phyloP scores from a whole-genome alignment of 495 filamentous ascomycete genomes.

The Letharia columbiana region DNA sequence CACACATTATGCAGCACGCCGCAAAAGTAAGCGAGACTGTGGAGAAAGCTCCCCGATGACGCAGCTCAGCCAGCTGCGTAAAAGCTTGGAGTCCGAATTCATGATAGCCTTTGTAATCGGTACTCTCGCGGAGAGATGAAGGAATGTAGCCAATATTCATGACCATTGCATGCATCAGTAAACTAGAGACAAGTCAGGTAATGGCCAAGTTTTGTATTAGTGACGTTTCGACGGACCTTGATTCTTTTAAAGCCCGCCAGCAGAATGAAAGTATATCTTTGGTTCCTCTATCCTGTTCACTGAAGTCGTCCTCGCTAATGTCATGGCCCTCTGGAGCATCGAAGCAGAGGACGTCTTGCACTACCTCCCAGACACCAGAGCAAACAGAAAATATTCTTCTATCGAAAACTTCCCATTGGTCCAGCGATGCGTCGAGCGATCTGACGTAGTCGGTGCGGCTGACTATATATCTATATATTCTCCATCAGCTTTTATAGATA shows the following conservation, averaged over 20 bases:
- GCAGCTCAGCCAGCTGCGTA: constrained; percentile 67
- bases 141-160: constrained; percentile 34
- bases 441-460: constrained; percentile 25
- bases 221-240: constrained; percentile 49
- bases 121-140: constrained; percentile 24
- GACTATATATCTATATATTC: constrained; percentile 29
- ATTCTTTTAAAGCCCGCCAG: constrained; percentile 86
- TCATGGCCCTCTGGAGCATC: constrained; percentile 87
- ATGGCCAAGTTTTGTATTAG: not conserved
- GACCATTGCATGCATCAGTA: constrained; percentile 19
- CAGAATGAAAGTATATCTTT: constrained; percentile 89
- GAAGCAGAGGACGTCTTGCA: constrained; percentile 70
- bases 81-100: constrained; percentile 64
- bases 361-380: constrained; percentile 60
- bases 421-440: constrained; percentile 25
- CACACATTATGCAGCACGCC: constrained; percentile 58
- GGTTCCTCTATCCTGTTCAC: constrained; percentile 56
- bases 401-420: constrained; percentile 41
- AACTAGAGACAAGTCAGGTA: constrained; percentile 9
- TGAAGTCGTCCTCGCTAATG: constrained; percentile 60
- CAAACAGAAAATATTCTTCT: constrained; percentile 49
- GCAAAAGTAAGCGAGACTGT: constrained; percentile 84
- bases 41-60: constrained; percentile 89
- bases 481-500: constrained; percentile 18
- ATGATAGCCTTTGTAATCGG: constrained; percentile 35